Evolutionary conservation across 2,329 filamentous ascomycete species (phyloP).

Genomic region (Onygenales sp.): DNA sequence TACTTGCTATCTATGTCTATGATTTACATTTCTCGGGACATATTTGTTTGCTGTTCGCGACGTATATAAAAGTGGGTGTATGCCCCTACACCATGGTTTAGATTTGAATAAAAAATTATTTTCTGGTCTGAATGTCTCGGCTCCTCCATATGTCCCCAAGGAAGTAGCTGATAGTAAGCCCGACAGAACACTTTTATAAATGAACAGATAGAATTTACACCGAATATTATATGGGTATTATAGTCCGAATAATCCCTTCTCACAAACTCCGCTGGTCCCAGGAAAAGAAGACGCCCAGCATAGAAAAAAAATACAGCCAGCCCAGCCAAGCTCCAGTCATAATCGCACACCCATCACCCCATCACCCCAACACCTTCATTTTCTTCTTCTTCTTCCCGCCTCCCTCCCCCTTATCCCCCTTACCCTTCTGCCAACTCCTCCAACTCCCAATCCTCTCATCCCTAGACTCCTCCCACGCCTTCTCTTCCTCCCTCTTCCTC

Average conservation of each 20-base stretch:
- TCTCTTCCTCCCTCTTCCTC: constrained; percentile 81
- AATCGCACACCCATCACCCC: constrained; percentile 12
- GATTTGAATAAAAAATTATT: too few species aligned
- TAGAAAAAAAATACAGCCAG: neutral
- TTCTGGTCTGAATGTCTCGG: too few species aligned
- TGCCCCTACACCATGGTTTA: too few species aligned
- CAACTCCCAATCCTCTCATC: constrained; percentile 90
- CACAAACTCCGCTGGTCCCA: neutral
- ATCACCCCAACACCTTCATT: constrained; percentile 39
- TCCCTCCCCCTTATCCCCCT: constrained; percentile 38
- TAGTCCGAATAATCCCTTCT: neutral
- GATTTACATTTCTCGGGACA: too few species aligned
- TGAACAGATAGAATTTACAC: neutral
- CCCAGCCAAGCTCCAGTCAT: neutral
- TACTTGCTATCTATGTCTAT: too few species aligned
- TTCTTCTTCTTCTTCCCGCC: constrained; percentile 56
- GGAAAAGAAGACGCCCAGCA: neutral
- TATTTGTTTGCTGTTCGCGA: too few species aligned
- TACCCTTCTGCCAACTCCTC: constrained; percentile 75
- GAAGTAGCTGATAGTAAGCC: too few species aligned
- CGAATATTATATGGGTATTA: neutral
- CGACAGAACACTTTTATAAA: neutral
- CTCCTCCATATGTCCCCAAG: too few species aligned
- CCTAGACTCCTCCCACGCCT: constrained; percentile 88
- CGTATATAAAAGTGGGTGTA: too few species aligned